Conservation (phyloP, 2,329 filamentous ascomycete genomes). For the Magnaporthiopsis incrustans region DNA sequence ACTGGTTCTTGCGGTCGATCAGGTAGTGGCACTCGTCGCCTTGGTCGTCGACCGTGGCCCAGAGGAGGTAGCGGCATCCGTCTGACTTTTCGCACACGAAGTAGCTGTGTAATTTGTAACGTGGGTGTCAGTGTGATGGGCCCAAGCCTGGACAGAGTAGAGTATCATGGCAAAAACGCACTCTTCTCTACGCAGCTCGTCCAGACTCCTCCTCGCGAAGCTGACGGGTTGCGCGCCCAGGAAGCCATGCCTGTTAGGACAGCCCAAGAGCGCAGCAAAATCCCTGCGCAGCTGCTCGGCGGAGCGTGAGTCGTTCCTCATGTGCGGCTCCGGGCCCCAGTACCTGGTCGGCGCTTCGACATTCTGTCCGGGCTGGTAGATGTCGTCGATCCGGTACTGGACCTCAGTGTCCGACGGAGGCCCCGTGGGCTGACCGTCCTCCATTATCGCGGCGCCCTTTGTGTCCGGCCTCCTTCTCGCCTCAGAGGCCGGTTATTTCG, state of each 20-base stretch:
- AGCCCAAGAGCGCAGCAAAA: constrained; percentile 67
- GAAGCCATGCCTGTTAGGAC: constrained; percentile 56
- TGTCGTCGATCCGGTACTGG: constrained; percentile 4
- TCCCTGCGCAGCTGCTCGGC: constrained; percentile 50
- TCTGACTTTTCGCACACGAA: constrained; percentile 99
- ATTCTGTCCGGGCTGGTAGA: constrained; percentile 7
- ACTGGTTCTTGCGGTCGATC: constrained; percentile 97
- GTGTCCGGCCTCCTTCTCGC: neutral
- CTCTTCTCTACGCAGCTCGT: constrained; percentile 76
- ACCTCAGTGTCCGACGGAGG: neutral
- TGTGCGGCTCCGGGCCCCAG: constrained; percentile 23
- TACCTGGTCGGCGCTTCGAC: constrained; percentile 3
- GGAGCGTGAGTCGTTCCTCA: constrained; percentile 1
- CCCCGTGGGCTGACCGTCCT: neutral
- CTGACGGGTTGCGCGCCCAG: constrained; percentile 93
- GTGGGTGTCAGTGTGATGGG: constrained; percentile 6
- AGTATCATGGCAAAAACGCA: constrained; percentile 26
- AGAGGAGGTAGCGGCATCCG: constrained; percentile 90
- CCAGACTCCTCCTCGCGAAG: constrained; percentile 72
- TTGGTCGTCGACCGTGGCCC: constrained; percentile 61
- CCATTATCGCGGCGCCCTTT: neutral
- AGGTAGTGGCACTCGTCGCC: constrained; percentile 71
- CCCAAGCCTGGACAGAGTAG: neutral
- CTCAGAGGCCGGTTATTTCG: too few relatives aligned
- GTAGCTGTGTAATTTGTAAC: constrained; percentile 46